A percentile compares a stretch with the other conserved stretches of the same genome.
Conservation (phyloP, 495 filamentous ascomycete species). For the Aspergillus steynii region DNA sequence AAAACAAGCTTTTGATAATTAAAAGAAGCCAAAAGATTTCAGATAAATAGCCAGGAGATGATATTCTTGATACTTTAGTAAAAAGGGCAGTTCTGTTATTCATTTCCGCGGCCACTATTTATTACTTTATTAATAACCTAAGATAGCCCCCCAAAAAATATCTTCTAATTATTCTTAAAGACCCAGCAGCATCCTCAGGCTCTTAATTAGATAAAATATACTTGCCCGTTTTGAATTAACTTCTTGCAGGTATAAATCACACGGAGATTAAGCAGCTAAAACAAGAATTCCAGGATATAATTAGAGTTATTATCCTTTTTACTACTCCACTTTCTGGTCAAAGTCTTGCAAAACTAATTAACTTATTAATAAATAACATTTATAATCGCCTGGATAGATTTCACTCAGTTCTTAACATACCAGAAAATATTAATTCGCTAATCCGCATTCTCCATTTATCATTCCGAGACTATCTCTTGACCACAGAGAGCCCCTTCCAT, state of each 20-base stretch:
- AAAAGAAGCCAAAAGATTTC: constrained; percentile 14
- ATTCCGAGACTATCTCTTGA: constrained; percentile 27
- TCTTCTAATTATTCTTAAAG: constrained; percentile 20
- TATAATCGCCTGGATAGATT: constrained; percentile 20
- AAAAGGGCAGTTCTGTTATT: constrained; percentile 31
- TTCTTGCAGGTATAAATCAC: constrained; percentile 18
- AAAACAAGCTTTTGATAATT: constrained; percentile 20
- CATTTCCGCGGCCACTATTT: constrained; percentile 32
- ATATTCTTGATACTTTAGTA: constrained; percentile 14
- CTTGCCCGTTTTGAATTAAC: constrained; percentile 27
- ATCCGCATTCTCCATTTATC: constrained; percentile 21
- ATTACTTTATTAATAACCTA: constrained; percentile 24
- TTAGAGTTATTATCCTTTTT: constrained; percentile 29
- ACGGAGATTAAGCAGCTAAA: constrained; percentile 11
- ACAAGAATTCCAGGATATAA: constrained; percentile 26
- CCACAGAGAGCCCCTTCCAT: constrained; percentile 19
- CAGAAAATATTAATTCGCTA: constrained; percentile 23
- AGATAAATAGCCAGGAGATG: constrained; percentile 43
- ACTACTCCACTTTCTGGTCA: constrained; percentile 7
- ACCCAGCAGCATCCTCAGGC: constrained; percentile 10
- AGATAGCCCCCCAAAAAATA: constrained; percentile 19
- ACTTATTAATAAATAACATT: constrained; percentile 11
- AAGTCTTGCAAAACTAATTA: constrained; percentile 20
- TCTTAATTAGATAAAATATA: constrained; percentile 30
- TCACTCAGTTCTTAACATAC: constrained; percentile 28